Base-by-base conservation (phyloP, 2,329 filamentous ascomycete species). In the Malbranchea zuffiana region DNA sequence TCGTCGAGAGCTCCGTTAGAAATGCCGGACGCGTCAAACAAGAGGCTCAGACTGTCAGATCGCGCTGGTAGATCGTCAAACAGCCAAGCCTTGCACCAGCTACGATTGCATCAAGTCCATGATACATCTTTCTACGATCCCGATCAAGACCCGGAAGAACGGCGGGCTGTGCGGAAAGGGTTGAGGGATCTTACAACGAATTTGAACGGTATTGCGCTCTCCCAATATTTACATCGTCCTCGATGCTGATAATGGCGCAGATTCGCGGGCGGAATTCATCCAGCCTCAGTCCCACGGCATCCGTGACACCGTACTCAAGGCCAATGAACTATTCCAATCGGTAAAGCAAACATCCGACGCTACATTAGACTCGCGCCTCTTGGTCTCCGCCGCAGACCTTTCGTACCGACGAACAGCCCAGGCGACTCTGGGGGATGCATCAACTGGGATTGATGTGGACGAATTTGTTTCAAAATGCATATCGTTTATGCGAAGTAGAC, bases 401-500 rank as follows among this genome's bases (percentile, higher is more conserved):
- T 80, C 82, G 0, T 79, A 81, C 50, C 83, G 82, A 48, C 86
- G 85, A 54, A 80, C 84, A 0, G 68, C 80, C 28, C 76, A 79
- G 35, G 69, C 92, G 17, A 76, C 80, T 1, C 68, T 84, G 19
- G 86, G 86, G 5, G 80, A 80, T 49, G 65, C 72, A 2, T 74
- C 75, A 2, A 76, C 80, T 34, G 84, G 86, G 5, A 65, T 98
- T 15, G 87, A 96, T 51, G 70, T 92, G 0, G 87, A 96, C 43
- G 83, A 94, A 50, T 92, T 96, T 51, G 75, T 96, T 10, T 82
- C 82, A 1, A 93, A 92, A 59, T 88, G 82, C 56, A 85, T 92
- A 42, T 74, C 73, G 3, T 96, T 82, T 55, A 95, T 96, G 85
- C 76, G 75, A 15, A 69, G 73, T 23, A 80, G 75, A 3, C 65